Percentiles rank a stretch among this genome's conserved stretches.
These are phyloP conservation scores for Neobulgaria alba DNA, from an alignment of 2,329 filamentous ascomycete genomes.

Conservation along the genomic window DNA sequence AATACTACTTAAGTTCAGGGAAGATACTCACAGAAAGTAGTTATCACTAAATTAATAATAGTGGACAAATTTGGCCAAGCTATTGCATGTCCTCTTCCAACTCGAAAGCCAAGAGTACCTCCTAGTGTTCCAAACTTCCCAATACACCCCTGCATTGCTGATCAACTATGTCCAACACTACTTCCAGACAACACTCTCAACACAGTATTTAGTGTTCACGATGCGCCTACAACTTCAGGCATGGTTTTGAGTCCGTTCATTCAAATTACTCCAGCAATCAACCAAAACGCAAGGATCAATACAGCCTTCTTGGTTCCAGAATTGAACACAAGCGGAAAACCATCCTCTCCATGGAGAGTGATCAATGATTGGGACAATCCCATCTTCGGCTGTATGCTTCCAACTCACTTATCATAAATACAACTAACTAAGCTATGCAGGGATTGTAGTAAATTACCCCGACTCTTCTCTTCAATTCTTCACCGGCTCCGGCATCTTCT, in stretches of 20 bases:
- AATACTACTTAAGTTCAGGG: background rate
- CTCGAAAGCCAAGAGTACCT: constrained; percentile 20
- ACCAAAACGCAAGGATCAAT: constrained; percentile 33
- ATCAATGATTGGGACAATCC: constrained; percentile 28
- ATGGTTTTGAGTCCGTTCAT: constrained; percentile 28
- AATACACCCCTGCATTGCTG: constrained; percentile 5
- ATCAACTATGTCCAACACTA: constrained; percentile 3
- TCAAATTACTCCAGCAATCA: constrained; percentile 35
- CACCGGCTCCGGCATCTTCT: constrained; percentile 33
- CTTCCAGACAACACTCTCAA: constrained; percentile 1
- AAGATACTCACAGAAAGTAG: background rate
- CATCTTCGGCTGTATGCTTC: constrained; percentile 23
- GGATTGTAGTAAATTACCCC: constrained; percentile 35
- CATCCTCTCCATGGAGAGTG: constrained; percentile 8
- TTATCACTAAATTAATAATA: constrained; percentile 38
- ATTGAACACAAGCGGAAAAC: no score
- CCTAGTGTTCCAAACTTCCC: constrained; percentile 9
- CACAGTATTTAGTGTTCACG: constrained; percentile 4
- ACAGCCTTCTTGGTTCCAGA: constrained; percentile 26
- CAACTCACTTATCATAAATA: constrained; percentile 11
- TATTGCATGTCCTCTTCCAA: constrained; percentile 17
- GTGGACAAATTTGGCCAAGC: constrained; percentile 42
- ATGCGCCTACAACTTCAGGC: background rate
- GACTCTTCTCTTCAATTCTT: constrained; percentile 37
- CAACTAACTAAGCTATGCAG: constrained; percentile 22